A percentile compares a stretch with the other conserved stretches of the same genome.
Evolutionary conservation across 371 early-diverging fungal genomes (phyloP).

Genomic region (Saksenaea vasiformis): DNA sequence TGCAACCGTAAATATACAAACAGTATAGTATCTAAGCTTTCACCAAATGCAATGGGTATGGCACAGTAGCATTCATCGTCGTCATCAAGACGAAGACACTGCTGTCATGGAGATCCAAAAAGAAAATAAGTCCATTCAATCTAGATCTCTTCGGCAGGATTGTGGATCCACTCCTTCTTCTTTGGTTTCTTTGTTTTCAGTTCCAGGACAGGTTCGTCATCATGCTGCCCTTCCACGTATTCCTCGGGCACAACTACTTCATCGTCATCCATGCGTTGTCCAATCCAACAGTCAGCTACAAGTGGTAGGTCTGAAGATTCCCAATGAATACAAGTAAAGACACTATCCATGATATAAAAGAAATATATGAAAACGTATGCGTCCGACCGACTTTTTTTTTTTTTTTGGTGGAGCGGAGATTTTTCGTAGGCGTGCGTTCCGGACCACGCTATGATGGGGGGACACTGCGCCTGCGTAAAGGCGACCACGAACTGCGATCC

Average conservation of each 20-base stretch:
- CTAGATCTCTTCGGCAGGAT: slow-evolving; percentile 17
- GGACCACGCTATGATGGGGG: not conserved
- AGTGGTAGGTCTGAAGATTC: slow-evolving; percentile 16
- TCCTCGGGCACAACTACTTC: slow-evolving; percentile 17
- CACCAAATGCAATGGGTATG: too few relatives aligned
- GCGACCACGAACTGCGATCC: not conserved
- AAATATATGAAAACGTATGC: not conserved
- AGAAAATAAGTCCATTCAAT: not conserved
- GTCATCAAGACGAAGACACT: not conserved
- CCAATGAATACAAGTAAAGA: slow-evolving; percentile 25
- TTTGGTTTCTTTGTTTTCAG: slow-evolving; percentile 14
- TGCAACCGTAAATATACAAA: too few relatives aligned
- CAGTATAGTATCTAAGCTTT: too few relatives aligned
- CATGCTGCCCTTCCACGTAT: slow-evolving; percentile 6
- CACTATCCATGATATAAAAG: slow-evolving; percentile 15
- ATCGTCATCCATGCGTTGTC: slow-evolving; percentile 20
- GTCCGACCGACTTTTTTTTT: not conserved
- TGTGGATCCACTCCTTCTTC: slow-evolving; percentile 21
- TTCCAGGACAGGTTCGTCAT: slow-evolving; percentile 11
- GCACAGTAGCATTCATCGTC: too few relatives aligned
- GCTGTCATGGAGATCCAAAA: not conserved
- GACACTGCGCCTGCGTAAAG: not conserved
- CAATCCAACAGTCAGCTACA: slow-evolving; percentile 23
- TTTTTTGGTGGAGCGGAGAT: not conserved
- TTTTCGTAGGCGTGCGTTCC: not conserved